These are phyloP conservation scores for Chlamydomonas asymmetrica DNA, from an alignment of 139 green algal genomes.

Conservation along the genomic window DNA sequence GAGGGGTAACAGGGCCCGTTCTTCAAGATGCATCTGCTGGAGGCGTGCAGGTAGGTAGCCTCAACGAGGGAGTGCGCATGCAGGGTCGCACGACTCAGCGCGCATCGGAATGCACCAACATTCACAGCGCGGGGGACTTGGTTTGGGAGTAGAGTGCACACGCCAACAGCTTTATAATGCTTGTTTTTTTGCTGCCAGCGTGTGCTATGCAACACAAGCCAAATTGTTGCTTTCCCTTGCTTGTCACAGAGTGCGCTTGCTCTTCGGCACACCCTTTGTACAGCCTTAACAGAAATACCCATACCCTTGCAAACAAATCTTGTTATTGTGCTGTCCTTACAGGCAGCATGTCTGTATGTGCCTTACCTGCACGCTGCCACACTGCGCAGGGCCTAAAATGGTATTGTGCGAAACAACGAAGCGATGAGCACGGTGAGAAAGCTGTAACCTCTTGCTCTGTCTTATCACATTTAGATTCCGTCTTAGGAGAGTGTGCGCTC, in stretches of 20 bases:
- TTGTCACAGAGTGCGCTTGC: not conserved
- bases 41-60: too few relatives aligned
- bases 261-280: not conserved
- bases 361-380: not conserved
- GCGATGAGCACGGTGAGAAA: slow-evolving; percentile 16
- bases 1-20: too few relatives aligned
- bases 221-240: not conserved
- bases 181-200: not conserved
- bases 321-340: not conserved
- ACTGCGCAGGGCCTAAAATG: slow-evolving; percentile 10
- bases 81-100: too few relatives aligned
- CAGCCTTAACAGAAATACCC: not conserved
- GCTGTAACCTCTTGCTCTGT: too few relatives aligned
- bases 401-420: not conserved
- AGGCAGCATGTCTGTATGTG: not conserved
- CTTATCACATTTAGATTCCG: too few relatives aligned
- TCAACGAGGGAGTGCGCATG: too few relatives aligned
- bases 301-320: not conserved
- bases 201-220: not conserved
- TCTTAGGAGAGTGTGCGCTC: too few relatives aligned
- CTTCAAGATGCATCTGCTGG: too few relatives aligned
- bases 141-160: too few relatives aligned
- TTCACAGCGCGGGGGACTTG: too few relatives aligned
- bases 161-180: too few relatives aligned
- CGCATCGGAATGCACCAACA: too few relatives aligned